Base-by-base conservation (phyloP, 2,329 filamentous ascomycete species). In the Pseudopyrenochaeta lycopersici region DNA sequence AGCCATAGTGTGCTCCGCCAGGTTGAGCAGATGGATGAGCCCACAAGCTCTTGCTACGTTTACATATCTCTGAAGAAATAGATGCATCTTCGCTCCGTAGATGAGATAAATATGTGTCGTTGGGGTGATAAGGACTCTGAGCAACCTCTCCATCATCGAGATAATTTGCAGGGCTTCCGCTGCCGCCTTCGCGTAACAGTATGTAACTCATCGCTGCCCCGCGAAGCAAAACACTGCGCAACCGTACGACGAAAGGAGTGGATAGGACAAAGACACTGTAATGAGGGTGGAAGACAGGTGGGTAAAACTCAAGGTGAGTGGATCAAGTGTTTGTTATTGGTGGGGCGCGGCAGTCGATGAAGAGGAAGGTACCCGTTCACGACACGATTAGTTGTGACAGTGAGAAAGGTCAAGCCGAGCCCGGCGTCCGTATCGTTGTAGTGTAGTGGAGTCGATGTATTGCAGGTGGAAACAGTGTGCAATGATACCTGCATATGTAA, bases 321-420 rank as follows among this genome's bases (percentile, higher is more conserved):
- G 40, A 47, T 38, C 45, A 33, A 49, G 32, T 29, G 32, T 23
- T n/a, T 35, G 27, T 41, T 17, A 29, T 48, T 45, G 35, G 45
- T 40, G 46, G 23, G 29, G 6, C 36, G 47, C 30, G 18, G 23
- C 35, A 4, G 33, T 35, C 14, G 45, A 43, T 29, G 39, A 58
- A 29, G 40, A 53, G 56, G 58, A 62, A 62, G 56, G 58, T 41
- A 55, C 58, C 44, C 55, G 48, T 50, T 11, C 15, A 17, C 20
- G 23, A 54, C 50, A 35, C 30, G 42, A 38, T 39, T 17, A 29
- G 7, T 2, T 2, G 18, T 20, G 15, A n/a, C 18, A 7, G 2
- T 10, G 4, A 38, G 23, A 27, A 9, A 27, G 4, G 23, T 27
- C 23, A 27, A 5, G 9, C 23, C 9, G 23, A 27, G 23, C 9